Evolutionary conservation across 2,329 filamentous ascomycete species (phyloP), one percentile per base, ranked within the genome.

Genomic region (Pyricularia pennisetigena): DNA sequence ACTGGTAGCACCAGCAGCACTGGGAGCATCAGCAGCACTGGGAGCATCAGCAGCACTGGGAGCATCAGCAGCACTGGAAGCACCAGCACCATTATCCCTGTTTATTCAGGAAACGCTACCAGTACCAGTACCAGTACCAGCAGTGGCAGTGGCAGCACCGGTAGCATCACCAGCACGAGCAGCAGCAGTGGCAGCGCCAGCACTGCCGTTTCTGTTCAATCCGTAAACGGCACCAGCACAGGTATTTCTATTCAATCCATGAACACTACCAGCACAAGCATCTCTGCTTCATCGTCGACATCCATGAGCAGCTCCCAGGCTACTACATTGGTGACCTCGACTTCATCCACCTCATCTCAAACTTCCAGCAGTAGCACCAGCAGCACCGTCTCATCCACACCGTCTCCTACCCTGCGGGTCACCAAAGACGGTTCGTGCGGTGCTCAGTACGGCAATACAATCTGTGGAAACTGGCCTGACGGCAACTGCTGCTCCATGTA

Each of bases 401-500:
- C 65, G 20, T 10, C 23, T 2, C 64, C 64, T 3, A 28, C 32
- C 24, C 7, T 10, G 20, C 9, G 8, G 12, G 35, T 23, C 20
- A 67, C 66, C 5, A 67, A n/a, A 7, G 66, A 67, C 49, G 66
- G 66, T n/a, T 62, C 66, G 1, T 67, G 66, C 29, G 66, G 66
- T n/a, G 57, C 57, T 4, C 20, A 26, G 8, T 66, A 54, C n/a
- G 57, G 30, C 54, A 24, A 35, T 4, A 63, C 57, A 3, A 14
- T 67, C 4, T 67, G 66, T 30, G 66, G 66, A 12, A 63, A 63
- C 66, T 67, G 66, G 66, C 23, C 57, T 3, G 8, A 6, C 14
- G 66, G 66, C 4, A 67, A 29, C 57, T 67, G 66, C 30, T 67
- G 66, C 24, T 67, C 66, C 30, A 67, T 67, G 66, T 67, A 67